A percentile compares a stretch with the other conserved stretches of the same genome.
Evolutionary conservation across 371 early-diverging fungal species (phyloP).

Genomic region (Mucor lusitanicus): DNA sequence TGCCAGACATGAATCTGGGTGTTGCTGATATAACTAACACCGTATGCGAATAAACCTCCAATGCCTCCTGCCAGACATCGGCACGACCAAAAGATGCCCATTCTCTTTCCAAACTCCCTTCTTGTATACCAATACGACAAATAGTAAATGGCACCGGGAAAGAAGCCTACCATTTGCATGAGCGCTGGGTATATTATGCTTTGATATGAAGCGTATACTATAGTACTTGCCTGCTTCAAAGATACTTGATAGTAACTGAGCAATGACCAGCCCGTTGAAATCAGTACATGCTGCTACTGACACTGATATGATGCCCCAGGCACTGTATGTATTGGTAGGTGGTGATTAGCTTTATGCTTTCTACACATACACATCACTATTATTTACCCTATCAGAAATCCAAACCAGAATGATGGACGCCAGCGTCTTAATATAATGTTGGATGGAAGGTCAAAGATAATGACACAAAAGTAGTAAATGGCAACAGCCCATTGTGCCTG

Average conservation of each 20-base stretch:
- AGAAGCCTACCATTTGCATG: slow-evolving; percentile 14
- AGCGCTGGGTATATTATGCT: no score
- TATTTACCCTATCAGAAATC: slow-evolving; percentile 28
- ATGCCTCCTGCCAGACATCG: slow-evolving; percentile 45
- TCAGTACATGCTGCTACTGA: slow-evolving; percentile 27
- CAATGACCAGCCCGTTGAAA: slow-evolving; percentile 45
- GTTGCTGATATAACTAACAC: slow-evolving; percentile 19
- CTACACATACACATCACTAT: background rate
- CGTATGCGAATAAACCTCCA: slow-evolving; percentile 45
- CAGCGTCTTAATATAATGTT: slow-evolving; percentile 38
- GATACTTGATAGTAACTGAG: slow-evolving; percentile 58
- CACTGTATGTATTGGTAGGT: background rate
- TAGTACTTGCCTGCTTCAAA: slow-evolving; percentile 38
- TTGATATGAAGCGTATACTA: no score
- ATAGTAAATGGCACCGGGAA: slow-evolving; percentile 35
- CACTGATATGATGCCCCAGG: slow-evolving; percentile 34
- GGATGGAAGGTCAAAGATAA: slow-evolving; percentile 36
- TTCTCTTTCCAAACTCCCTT: slow-evolving; percentile 33
- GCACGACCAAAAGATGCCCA: slow-evolving; percentile 39
- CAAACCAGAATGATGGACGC: slow-evolving; percentile 35
- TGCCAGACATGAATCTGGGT: slow-evolving; percentile 29
- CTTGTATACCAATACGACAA: slow-evolving; percentile 40
- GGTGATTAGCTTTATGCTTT: background rate
- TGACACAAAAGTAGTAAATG: slow-evolving; percentile 24
- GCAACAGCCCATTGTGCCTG: slow-evolving; percentile 34